Evolutionary conservation across 2,329 filamentous ascomycete genomes (phyloP), one percentile per base, ranked within the genome.

Genomic region (Coniochaeta sp.): DNA sequence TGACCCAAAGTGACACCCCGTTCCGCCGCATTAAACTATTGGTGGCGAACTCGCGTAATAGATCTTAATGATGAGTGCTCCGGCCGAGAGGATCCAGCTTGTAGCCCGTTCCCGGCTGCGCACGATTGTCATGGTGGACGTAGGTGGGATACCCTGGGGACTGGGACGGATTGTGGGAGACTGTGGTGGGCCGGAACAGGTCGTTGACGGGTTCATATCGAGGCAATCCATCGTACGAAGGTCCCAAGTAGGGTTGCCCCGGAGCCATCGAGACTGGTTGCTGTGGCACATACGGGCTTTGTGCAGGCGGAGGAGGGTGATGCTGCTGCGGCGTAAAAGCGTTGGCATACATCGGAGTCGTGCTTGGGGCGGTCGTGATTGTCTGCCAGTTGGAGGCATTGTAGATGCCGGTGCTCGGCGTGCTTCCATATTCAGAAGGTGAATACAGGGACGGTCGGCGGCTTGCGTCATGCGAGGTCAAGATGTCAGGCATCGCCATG

Each of bases 371-470:
- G 0, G 74, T 72, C 3, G 79, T 78, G 16, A 69, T 69, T 24
- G 76, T 70, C 62, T 77, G 78, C 80, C 79, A 82, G 10, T 72
- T 67, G 17, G 71, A 63, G 7, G 71, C 63, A 65, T 56, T 56
- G 54, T 81, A 82, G 55, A 82, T 67, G 17, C 68, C 67, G 12
- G 72, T 69, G 17, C 68, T 67, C 7, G 75, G 69, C 4, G 78
- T 71, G 38, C 70, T 75, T 26, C 70, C 65, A 52, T 80, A 83
- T n/a, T 83, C 81, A 32, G 76, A 72, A 1, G 71, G 67, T 0
- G 75, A 68, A 64, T 75, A 78, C 17, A 81, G 72, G 0, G 80
- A 80, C 0, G 79, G 71, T 19, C 80, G 75, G 32, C 81, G 74
- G 62, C 75, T 75, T 1, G 72, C 65, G 40, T 79, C 77, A 58